Base-by-base conservation (phyloP, 2,329 filamentous ascomycete genomes). In the Hysterium pulicare region DNA sequence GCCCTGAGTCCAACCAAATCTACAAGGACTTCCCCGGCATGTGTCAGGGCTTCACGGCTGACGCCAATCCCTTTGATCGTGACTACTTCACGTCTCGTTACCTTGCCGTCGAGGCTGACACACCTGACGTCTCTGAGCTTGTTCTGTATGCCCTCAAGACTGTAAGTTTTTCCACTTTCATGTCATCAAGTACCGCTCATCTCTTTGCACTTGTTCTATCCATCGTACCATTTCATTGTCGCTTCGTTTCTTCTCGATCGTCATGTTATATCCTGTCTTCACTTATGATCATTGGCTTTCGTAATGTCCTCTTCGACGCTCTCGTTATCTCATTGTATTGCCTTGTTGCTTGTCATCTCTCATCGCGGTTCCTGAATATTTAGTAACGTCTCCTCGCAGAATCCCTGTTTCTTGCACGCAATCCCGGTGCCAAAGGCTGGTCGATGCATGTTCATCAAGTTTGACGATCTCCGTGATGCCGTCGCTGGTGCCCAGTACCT, bases 391-490 rank as follows among this genome's bases (percentile, higher is more conserved):
- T 16, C 13, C 17, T 19, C 6, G 6, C 32, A 44, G 38, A 8
- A 46, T 46, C 3, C 50, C 57, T 8, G 55, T 57, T 13, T 34
- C 56, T n/a, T 23, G 24, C 54, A 58, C 38, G 6, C 13, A 22
- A 15, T 28, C 15, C 32, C 33, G 42, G 32, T 36, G 45, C 6
- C 6, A 3, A 21, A 22, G 4, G 15, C 47, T 23, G 57, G 57
- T 32, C 48, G 24, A 3, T 5, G 11, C 13, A 16, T 65, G 24
- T 48, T 57, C 37, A 46, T 69, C 33, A 57, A 57, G 39, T 71
- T 71, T 48, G 67, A 73, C 41, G 58, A 65, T 40, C 46, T 71
- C n/a, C 47, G 50, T 16, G 58, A 67, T 17, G 60, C 68, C n/a
- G 46, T 48, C 13, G 53, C 59, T 22, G 60, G 50, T 26, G 53